Base-by-base conservation (phyloP, 352 stramenopile genomes). In the Phytophthora megakarya region DNA sequence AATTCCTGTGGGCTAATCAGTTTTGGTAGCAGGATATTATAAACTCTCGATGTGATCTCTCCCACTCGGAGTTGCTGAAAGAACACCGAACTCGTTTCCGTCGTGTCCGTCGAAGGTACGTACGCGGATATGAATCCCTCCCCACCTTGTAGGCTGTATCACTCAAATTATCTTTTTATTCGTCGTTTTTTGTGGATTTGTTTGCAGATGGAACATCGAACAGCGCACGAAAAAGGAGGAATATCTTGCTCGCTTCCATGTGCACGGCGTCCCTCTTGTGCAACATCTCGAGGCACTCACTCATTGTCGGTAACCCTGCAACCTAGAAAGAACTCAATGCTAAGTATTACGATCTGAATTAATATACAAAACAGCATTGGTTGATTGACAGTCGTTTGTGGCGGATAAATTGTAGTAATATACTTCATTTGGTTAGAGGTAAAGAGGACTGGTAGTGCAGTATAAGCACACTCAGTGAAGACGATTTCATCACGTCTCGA, bases 1-100 rank as follows among this genome's bases (percentile, higher is more conserved):
- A 30, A 28, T 18, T 39, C 21, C 40, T 19, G 10, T 46, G 10
- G n/a, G 22, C 3, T 10, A 10, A 45, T 39, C 30, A 43, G 18
- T 49, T 62, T 13, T 55, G 23, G n/a, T 35, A 46, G 33, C 65
- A 92, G 77, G 60, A 79, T 11, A 88, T 92, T 12, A 70, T 92
- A 39, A 92, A 92, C 62, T 88, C 83, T 8, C 75, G 80, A 8
- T 83, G 75, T 50, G 75, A 92, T 47, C 30, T 81, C 33, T 71
- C 77, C 11, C 81, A 83, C 32, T 83, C 73, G 23, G 72, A 89
- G 21, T 64, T 92, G 26, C 69, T 92, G 25, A 81, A 84, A 48
- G 80, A 92, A 63, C 83, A 92, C 61, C 76, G 83, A 18, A 73
- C 67, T 39, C 83, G 75, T 7, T 90, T 87, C 45, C 80, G 80